Percentiles rank a stretch among this genome's conserved stretches.
phyloP scores from a whole-genome alignment of 164 flowering plant genomes.

The Platanus orientalis region DNA sequence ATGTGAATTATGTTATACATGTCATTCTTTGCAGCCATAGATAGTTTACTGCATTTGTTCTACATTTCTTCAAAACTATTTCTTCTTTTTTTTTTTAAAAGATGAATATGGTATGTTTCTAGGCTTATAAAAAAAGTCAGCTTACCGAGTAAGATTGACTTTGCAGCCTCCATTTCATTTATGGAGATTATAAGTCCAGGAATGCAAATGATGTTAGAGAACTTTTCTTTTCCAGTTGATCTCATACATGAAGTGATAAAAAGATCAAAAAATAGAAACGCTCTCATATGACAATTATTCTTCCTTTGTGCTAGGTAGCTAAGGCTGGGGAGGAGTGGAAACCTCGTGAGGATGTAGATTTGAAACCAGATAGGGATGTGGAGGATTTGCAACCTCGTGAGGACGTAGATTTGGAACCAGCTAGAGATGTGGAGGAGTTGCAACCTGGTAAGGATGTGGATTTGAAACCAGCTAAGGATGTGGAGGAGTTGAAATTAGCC shows the following conservation, averaged over 20 bases:
- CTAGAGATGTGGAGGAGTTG: constrained; percentile 8
- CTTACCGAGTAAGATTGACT: too few species aligned
- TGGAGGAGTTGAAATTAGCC: constrained; percentile 20
- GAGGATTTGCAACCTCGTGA: constrained; percentile 10
- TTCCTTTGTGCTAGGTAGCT: constrained; percentile 15
- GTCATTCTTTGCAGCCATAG: too few species aligned
- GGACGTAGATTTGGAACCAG: background rate
- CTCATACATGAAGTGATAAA: background rate
- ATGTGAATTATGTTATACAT: too few species aligned
- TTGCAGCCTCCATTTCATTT: background rate
- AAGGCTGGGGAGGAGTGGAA: constrained; percentile 11
- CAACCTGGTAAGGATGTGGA: constrained; percentile 4
- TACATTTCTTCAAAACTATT: too few species aligned
- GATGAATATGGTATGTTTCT: too few species aligned
- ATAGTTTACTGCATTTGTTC: too few species aligned
- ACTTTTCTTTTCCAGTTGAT: background rate
- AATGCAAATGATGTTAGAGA: background rate
- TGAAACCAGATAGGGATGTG: constrained; percentile 11
- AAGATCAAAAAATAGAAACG: background rate
- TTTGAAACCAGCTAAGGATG: constrained; percentile 5
- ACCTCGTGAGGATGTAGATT: constrained; percentile 6
- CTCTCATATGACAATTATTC: background rate
- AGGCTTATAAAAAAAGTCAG: too few species aligned
- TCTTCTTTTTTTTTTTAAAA: too few species aligned
- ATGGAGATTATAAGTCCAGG: background rate